Conservation (phyloP, 441 rosid species). For the Francoa sonchifolia region DNA sequence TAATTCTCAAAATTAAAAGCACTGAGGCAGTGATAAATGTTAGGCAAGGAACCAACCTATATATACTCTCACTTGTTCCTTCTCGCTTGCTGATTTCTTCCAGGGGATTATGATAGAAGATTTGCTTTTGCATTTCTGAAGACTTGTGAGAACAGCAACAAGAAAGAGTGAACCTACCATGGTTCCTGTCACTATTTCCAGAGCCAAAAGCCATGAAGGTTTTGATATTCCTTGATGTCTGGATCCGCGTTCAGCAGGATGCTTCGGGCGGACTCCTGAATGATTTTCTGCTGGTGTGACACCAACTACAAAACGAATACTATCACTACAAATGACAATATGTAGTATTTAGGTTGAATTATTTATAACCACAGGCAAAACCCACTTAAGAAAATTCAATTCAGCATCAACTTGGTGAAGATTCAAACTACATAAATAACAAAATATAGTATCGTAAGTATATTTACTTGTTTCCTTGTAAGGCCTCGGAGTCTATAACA, state of each 20-base stretch:
- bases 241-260: constrained; percentile 29
- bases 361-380: constrained; percentile 3
- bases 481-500: no score
- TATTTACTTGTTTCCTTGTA: no score
- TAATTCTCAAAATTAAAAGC: not conserved
- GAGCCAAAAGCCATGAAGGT: constrained; percentile 73
- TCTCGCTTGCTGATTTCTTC: constrained; percentile 85
- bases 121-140: constrained; percentile 63
- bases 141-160: constrained; percentile 47
- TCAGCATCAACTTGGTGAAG: not conserved
- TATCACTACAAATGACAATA: constrained; percentile 9
- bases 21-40: constrained; percentile 5
- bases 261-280: constrained; percentile 26
- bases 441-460: no score
- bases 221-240: constrained; percentile 39
- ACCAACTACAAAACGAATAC: constrained; percentile 25
- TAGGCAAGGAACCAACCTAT: constrained; percentile 46
- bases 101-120: constrained; percentile 85
- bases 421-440: constrained; percentile 4
- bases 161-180: constrained; percentile 64
- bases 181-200: constrained; percentile 77
- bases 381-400: constrained; percentile 1
- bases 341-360: not conserved
- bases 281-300: constrained; percentile 32
- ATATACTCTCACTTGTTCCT: constrained; percentile 56